Percentiles rank a stretch among this genome's conserved stretches.
These are phyloP conservation scores for Balakata baccata DNA, from an alignment of 345 rosid genomes.

Conservation along the genomic window DNA sequence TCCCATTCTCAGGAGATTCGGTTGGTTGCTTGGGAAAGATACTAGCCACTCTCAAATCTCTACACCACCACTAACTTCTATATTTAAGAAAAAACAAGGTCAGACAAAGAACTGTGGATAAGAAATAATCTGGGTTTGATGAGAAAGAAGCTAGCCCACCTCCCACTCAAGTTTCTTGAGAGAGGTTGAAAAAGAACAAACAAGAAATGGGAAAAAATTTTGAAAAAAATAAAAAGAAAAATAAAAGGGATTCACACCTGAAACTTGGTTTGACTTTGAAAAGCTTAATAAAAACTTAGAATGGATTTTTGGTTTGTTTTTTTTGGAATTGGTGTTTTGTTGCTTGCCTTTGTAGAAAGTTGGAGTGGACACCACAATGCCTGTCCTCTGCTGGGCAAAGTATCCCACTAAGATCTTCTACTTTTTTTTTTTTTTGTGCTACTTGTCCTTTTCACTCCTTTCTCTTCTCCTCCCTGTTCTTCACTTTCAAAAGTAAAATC, in stretches of 20 bases:
- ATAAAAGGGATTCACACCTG: conserved; percentile 35
- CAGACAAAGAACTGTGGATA: conserved; percentile 20
- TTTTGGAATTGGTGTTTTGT: neutral
- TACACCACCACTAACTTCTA: conserved; percentile 12
- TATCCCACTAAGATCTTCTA: conserved; percentile 59
- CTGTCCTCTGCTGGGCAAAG: conserved; percentile 50
- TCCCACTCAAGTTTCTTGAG: conserved; percentile 19
- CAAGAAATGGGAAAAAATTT: neutral
- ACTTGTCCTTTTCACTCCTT: conserved; percentile 31
- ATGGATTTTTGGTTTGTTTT: neutral
- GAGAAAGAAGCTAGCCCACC: conserved; percentile 17
- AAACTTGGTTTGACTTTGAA: conserved; percentile 38
- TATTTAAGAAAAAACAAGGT: neutral
- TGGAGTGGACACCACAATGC: conserved; percentile 52
- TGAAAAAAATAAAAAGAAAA: neutral
- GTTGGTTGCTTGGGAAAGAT: conserved; percentile 10
- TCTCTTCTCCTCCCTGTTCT: conserved; percentile 12
- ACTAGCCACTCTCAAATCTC: conserved; percentile 10
- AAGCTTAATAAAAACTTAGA: neutral
- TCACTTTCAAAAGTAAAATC: conserved; percentile 39
- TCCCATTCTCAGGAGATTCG: conserved; percentile 10
- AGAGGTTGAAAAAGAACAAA: neutral
- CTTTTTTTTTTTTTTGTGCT: conserved; percentile 26
- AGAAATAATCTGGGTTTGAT: neutral
- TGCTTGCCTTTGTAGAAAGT: conserved; percentile 34